These are phyloP conservation scores for Termitomyces sp. DNA, from an alignment of 768 basidiomycete species.

Conservation along the genomic window DNA sequence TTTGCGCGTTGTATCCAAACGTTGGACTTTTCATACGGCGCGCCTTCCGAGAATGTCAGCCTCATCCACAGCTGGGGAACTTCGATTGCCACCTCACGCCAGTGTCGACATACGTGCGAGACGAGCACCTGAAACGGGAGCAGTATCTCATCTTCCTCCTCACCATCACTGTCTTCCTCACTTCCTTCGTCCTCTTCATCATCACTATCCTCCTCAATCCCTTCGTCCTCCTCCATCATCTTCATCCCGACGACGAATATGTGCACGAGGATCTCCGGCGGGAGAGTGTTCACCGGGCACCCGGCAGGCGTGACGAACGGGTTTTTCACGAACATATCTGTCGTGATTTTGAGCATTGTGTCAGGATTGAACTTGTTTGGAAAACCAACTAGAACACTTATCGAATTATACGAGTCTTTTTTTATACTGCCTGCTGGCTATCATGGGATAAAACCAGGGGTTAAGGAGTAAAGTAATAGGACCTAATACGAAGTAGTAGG, in stretches of 20 bases:
- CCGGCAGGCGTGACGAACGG: too few relatives aligned
- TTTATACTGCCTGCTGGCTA: too few relatives aligned
- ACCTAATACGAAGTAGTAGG: too few relatives aligned
- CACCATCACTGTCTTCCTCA: conserved; percentile 6
- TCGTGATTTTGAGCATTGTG: too few relatives aligned
- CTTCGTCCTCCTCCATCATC: conserved; percentile 30
- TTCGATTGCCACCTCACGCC: conserved; percentile 49
- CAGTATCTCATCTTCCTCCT: conserved; percentile 8
- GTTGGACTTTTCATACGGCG: conserved; percentile 37
- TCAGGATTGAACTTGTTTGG: too few relatives aligned
- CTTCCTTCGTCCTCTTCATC: conserved; percentile 4
- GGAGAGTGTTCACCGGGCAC: conserved; percentile 48
- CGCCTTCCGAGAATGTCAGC: conserved; percentile 32
- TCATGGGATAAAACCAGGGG: too few relatives aligned
- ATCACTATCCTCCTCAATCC: conserved; percentile 19
- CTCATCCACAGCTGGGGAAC: conserved; percentile 53
- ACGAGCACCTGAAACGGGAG: conserved; percentile 46
- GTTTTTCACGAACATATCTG: too few relatives aligned
- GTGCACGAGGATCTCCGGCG: conserved; percentile 49
- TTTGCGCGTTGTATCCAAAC: conserved; percentile 50
- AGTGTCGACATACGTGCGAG: conserved; percentile 57
- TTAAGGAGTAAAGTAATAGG: too few relatives aligned
- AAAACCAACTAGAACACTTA: too few relatives aligned
- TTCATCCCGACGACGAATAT: conserved; percentile 45
- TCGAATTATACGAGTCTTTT: too few relatives aligned